A percentile compares a stretch with the other conserved stretches of the same genome.
Conservation (phyloP, 768 basidiomycete species). For the Kwoniella sp. region DNA sequence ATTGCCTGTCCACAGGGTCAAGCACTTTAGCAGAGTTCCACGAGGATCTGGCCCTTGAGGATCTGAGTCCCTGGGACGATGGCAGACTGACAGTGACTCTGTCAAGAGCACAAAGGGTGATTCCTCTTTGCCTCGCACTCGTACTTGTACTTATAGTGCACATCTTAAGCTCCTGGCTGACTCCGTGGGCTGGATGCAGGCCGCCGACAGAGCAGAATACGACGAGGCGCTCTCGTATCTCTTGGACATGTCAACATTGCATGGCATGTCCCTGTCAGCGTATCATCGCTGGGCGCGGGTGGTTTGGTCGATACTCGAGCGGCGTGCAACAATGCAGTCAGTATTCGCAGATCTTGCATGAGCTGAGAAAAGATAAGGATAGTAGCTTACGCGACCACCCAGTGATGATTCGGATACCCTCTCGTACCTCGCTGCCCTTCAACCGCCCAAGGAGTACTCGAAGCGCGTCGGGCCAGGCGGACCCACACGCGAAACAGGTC, state of each 20-base stretch:
- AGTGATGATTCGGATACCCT: constrained; percentile 30
- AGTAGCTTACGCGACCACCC: neutral
- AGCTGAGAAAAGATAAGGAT: neutral
- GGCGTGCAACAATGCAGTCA: constrained; percentile 38
- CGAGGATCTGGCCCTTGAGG: constrained; percentile 41
- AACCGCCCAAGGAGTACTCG: constrained; percentile 18
- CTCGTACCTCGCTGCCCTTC: constrained; percentile 15
- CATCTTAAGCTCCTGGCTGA: too few species aligned
- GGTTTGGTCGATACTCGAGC: constrained; percentile 42
- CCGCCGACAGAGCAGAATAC: constrained; percentile 22
- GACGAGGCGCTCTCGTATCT: constrained; percentile 39
- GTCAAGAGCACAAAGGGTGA: constrained; percentile 42
- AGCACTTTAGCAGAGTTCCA: constrained; percentile 37
- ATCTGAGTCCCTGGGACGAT: constrained; percentile 16
- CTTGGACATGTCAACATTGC: constrained; percentile 20
- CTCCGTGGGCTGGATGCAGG: constrained; percentile 11
- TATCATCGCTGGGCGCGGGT: constrained; percentile 46
- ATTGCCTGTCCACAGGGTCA: constrained; percentile 24
- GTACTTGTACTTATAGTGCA: too few species aligned
- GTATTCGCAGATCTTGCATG: constrained; percentile 1
- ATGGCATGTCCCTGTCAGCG: constrained; percentile 33
- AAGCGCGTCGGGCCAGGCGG: constrained; percentile 33
- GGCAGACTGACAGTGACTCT: constrained; percentile 38
- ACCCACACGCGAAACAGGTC: constrained; percentile 25
- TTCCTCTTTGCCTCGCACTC: too few species aligned